These are phyloP conservation scores for Thermomyces lanuginosus DNA, from an alignment of 2,329 filamentous ascomycete species.

Conservation along the genomic window DNA sequence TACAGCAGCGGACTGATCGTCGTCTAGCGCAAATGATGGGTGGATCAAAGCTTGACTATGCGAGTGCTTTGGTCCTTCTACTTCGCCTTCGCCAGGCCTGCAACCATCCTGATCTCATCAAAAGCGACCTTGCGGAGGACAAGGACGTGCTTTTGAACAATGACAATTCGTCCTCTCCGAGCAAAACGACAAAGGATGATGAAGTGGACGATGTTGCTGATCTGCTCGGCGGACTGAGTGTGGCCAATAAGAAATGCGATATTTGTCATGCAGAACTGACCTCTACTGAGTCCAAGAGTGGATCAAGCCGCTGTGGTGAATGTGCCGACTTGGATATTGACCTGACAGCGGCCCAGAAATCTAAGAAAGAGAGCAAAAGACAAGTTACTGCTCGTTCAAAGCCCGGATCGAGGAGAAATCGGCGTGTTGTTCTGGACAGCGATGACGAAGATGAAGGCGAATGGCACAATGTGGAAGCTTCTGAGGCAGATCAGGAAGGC, in stretches of 20 bases:
- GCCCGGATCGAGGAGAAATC: conserved; percentile 23
- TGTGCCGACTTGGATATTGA: conserved; percentile 61
- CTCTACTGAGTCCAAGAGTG: conserved; percentile 36
- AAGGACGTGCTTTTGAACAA: conserved; percentile 65
- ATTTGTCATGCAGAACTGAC: conserved; percentile 60
- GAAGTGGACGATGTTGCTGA: conserved; percentile 74
- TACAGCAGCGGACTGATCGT: conserved; percentile 71
- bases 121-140: conserved; percentile 71
- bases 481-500: conserved; percentile 34
- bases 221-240: conserved; percentile 68
- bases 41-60: conserved; percentile 66
- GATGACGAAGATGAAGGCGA: conserved; percentile 49
- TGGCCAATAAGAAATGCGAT: conserved; percentile 63
- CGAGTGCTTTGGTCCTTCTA: conserved; percentile 83
- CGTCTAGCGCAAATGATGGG: conserved; percentile 82
- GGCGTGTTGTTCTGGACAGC: conserved; percentile 34
- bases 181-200: conserved; percentile 34
- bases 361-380: conserved; percentile 28
- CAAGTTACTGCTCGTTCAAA: conserved; percentile 13
- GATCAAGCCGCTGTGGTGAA: conserved; percentile 49
- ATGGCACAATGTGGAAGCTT: too few relatives aligned
- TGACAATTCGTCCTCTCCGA: conserved; percentile 33
- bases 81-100: conserved; percentile 81
- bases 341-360: conserved; percentile 20
- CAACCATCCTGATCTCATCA: conserved; percentile 81